phyloP scores from a whole-genome alignment of 2,329 filamentous ascomycete species.

The Paraconiothyrium sp. region DNA sequence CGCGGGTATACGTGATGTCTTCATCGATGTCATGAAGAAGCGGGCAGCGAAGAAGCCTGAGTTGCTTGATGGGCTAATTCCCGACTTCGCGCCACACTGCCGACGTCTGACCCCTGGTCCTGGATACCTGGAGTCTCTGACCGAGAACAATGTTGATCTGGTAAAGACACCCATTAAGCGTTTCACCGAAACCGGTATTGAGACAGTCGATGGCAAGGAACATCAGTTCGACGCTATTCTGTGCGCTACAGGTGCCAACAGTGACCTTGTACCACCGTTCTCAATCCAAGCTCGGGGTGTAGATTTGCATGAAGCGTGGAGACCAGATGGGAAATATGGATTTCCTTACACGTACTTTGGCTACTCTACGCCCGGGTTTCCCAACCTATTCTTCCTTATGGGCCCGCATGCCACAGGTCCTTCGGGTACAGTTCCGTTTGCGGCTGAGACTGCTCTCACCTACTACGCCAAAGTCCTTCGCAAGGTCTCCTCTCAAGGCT shows the following conservation, averaged over 20 bases:
- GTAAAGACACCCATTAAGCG: constrained; percentile 51
- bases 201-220: constrained; percentile 49
- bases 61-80: constrained; percentile 53
- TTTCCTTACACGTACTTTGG: constrained; percentile 76
- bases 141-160: constrained; percentile 54
- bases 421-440: constrained; percentile 73
- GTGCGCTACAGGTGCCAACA: constrained; percentile 74
- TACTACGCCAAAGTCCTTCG: constrained; percentile 74
- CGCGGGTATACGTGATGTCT: constrained; percentile 39
- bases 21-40: constrained; percentile 50
- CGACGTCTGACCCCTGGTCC: constrained; percentile 47
- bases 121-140: constrained; percentile 52
- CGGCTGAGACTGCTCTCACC: constrained; percentile 71
- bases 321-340: constrained; percentile 63
- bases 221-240: constrained; percentile 58
- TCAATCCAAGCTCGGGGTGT: constrained; percentile 65
- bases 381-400: constrained; percentile 72
- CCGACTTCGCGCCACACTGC: constrained; percentile 49
- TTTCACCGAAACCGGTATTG: constrained; percentile 51
- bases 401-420: constrained; percentile 55
- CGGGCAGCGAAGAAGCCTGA: constrained; percentile 52
- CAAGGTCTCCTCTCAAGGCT: constrained; percentile 72
- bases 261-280: constrained; percentile 62
- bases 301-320: constrained; percentile 67
- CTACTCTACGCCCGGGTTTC: constrained; percentile 70